Percentiles rank a stretch among this genome's conserved stretches.
These are phyloP conservation scores for Ustilago esculenta DNA, from an alignment of 1,284 basidiomycete species.

Conservation along the genomic window DNA sequence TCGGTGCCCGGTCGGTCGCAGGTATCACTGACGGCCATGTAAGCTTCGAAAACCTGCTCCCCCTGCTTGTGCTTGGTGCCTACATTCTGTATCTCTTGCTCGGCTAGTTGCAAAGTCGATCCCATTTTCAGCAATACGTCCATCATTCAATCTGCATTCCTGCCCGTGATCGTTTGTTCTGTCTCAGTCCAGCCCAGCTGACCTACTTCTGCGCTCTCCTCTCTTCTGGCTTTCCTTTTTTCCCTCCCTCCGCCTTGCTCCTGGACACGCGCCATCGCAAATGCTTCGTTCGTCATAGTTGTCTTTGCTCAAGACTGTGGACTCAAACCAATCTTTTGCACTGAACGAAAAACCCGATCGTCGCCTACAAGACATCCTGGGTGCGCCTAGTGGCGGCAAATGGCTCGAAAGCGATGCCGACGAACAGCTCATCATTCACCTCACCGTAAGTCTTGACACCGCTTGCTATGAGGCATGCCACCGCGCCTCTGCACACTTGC, in stretches of 20 bases:
- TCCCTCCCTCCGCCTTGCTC: too few species aligned
- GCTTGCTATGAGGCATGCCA: too few species aligned
- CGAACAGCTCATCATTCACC: slow-evolving; percentile 72
- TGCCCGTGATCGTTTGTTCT: slow-evolving; percentile 5
- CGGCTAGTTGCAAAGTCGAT: slow-evolving; percentile 14
- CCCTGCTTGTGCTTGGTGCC: slow-evolving; percentile 42
- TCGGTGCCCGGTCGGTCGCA: slow-evolving; percentile 16
- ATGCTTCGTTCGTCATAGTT: slow-evolving; percentile 37
- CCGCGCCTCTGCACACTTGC: too few species aligned
- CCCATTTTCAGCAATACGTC: slow-evolving; percentile 5
- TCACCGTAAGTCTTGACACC: slow-evolving; percentile 32
- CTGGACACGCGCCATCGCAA: background rate
- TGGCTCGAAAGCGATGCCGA: slow-evolving; percentile 82
- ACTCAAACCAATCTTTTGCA: slow-evolving; percentile 74
- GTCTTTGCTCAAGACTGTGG: slow-evolving; percentile 75
- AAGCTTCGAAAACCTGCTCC: slow-evolving; percentile 52
- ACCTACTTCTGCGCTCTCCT: slow-evolving; percentile 11
- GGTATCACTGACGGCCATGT: slow-evolving; percentile 48
- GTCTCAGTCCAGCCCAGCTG: slow-evolving; percentile 12
- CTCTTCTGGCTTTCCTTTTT: background rate
- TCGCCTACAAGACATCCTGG: slow-evolving; percentile 72
- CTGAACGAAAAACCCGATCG: slow-evolving; percentile 78
- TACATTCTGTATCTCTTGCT: slow-evolving; percentile 50
- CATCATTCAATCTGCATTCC: slow-evolving; percentile 8
- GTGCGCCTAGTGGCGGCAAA: slow-evolving; percentile 70